Conservation (phyloP, 2,329 filamentous ascomycete species). For the Aspergillus aculeatinus region DNA sequence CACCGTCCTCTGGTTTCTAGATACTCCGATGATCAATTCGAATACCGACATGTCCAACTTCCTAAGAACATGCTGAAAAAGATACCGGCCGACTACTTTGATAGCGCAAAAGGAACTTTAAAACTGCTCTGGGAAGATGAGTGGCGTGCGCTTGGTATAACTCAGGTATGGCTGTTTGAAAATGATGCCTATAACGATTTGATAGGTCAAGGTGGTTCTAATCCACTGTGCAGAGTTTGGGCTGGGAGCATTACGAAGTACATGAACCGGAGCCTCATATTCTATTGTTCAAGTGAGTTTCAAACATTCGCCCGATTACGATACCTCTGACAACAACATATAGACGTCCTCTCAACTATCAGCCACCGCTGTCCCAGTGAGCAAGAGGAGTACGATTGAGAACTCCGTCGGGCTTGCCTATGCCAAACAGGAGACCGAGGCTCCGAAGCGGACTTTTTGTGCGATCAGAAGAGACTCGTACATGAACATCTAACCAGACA, state of each 20-base stretch:
- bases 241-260: conserved; percentile 99
- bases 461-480: neutral
- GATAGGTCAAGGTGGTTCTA: conserved; percentile 2
- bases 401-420: neutral
- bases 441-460: neutral
- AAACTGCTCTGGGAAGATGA: conserved; percentile 98
- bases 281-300: conserved; percentile 89
- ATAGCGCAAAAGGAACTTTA: conserved; percentile 81
- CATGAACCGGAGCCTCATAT: conserved; percentile 99
- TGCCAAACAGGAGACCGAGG: conserved; percentile 1
- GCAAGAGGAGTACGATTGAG: conserved; percentile 1
- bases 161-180: conserved; percentile 65
- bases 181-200: neutral
- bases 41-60: conserved; percentile 96
- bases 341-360: conserved; percentile 82
- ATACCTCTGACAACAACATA: conserved; percentile 20
- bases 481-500: conserved; percentile 6
- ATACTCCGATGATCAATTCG: conserved; percentile 88
- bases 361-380: conserved; percentile 58
- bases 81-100: conserved; percentile 93
- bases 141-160: conserved; percentile 95
- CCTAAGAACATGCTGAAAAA: conserved; percentile 98
- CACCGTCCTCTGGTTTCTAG: conserved; percentile 50
- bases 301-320: conserved; percentile 22
- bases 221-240: conserved; percentile 68